A percentile compares a stretch with the other conserved stretches of the same genome.
Conservation (phyloP, 257 asterid species). For the Jacaranda mimosifolia region DNA sequence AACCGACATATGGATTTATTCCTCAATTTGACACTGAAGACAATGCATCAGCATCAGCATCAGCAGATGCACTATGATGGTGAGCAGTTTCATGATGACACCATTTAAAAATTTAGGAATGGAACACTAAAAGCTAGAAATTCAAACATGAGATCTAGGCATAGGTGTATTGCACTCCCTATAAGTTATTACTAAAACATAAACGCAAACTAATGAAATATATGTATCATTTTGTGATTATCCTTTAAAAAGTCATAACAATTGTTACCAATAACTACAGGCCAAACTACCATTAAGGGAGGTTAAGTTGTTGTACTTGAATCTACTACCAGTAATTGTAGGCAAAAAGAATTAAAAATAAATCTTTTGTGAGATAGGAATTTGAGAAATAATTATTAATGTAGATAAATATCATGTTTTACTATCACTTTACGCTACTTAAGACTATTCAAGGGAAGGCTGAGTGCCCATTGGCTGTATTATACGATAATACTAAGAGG, state of each 20-base stretch:
- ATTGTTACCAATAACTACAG: slow-evolving; percentile 36
- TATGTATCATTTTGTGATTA: background rate
- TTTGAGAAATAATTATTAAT: background rate
- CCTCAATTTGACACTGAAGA: background rate
- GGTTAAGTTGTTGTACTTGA: slow-evolving; percentile 55
- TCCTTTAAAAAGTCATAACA: slow-evolving; percentile 19
- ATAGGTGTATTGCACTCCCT: slow-evolving; percentile 83
- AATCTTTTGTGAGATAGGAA: background rate
- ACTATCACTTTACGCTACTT: slow-evolving; percentile 28
- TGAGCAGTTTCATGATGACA: background rate
- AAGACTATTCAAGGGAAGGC: slow-evolving; percentile 22
- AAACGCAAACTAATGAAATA: background rate
- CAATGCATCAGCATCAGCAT: background rate
- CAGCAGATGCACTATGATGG: background rate
- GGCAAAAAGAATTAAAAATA: background rate
- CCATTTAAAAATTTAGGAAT: background rate
- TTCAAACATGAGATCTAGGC: slow-evolving; percentile 76
- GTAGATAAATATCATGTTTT: slow-evolving; percentile 34
- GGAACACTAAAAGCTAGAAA: slow-evolving; percentile 20
- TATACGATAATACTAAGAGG: too few relatives aligned
- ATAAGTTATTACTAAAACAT: background rate
- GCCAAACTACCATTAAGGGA: slow-evolving; percentile 42
- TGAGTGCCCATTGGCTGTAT: background rate
- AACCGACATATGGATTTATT: background rate
- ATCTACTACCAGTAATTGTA: background rate